These are phyloP conservation scores for Capronia americana DNA, from an alignment of 2,329 filamentous ascomycete genomes.

Conservation along the genomic window DNA sequence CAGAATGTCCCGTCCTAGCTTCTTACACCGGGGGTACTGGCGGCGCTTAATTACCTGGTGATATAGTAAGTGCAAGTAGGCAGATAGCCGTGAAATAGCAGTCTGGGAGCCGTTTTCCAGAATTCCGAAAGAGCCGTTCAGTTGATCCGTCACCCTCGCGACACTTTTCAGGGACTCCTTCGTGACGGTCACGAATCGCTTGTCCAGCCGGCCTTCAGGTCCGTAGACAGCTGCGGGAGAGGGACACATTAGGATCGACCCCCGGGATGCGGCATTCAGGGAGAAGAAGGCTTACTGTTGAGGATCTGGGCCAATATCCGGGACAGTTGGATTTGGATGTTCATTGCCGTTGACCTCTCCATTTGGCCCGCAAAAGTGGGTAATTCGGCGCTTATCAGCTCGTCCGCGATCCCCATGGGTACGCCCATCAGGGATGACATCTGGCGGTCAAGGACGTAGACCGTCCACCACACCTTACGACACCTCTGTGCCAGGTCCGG, in stretches of 20 bases:
- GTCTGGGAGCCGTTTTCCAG: slow-evolving; percentile 47
- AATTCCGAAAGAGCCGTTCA: slow-evolving; percentile 48
- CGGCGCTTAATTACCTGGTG: slow-evolving; percentile 46
- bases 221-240: slow-evolving; percentile 51
- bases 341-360: slow-evolving; percentile 50
- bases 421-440: slow-evolving; percentile 62
- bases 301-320: slow-evolving; percentile 54
- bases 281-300: slow-evolving; percentile 47
- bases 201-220: slow-evolving; percentile 46
- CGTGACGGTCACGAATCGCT: slow-evolving; percentile 48
- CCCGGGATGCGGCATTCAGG: background rate
- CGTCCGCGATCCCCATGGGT: slow-evolving; percentile 57
- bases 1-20: background rate
- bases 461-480: slow-evolving; percentile 61
- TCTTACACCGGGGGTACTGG: background rate
- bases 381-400: slow-evolving; percentile 58
- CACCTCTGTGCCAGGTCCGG: slow-evolving; percentile 53
- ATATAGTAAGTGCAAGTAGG: slow-evolving; percentile 50
- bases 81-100: slow-evolving; percentile 52
- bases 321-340: slow-evolving; percentile 56
- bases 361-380: slow-evolving; percentile 52
- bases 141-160: slow-evolving; percentile 50
- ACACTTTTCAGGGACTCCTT: slow-evolving; percentile 50
- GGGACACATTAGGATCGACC: slow-evolving; percentile 5
- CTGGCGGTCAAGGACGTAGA: slow-evolving; percentile 60